A percentile compares a stretch with the other conserved stretches of the same genome.
Conservation (phyloP, 2,329 filamentous ascomycete genomes). For the Pseudogymnoascus sp. region DNA sequence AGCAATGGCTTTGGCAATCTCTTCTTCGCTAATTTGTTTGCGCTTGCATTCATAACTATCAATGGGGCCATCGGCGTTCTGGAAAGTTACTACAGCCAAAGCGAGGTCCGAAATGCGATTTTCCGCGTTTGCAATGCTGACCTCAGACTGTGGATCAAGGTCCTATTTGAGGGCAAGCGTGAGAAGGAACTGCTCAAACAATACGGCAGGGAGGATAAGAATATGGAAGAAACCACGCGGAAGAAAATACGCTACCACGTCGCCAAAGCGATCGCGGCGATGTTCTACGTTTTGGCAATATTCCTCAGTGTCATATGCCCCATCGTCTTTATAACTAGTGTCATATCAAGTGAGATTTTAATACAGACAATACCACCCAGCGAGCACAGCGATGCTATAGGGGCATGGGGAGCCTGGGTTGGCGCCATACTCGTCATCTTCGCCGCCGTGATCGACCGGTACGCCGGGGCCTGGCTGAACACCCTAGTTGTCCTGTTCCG, state of each 20-base stretch:
- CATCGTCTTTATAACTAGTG: slow-evolving; percentile 7
- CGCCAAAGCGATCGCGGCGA: slow-evolving; percentile 10
- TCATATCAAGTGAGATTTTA: slow-evolving; percentile 9
- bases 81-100: slow-evolving; percentile 9
- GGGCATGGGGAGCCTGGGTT: slow-evolving; percentile 14
- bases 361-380: slow-evolving; percentile 8
- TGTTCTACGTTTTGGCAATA: slow-evolving; percentile 10
- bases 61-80: slow-evolving; percentile 11
- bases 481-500: not conserved
- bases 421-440: slow-evolving; percentile 11
- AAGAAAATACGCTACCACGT: slow-evolving; percentile 11
- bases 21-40: slow-evolving; percentile 1
- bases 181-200: not conserved
- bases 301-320: slow-evolving; percentile 9
- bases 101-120: slow-evolving; percentile 12
- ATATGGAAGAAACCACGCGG: not conserved
- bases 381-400: slow-evolving; percentile 13
- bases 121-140: slow-evolving; percentile 11
- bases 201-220: not conserved
- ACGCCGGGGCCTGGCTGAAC: slow-evolving; percentile 8
- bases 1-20: not conserved
- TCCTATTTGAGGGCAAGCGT: slow-evolving; percentile 12
- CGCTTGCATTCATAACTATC: slow-evolving; percentile 8
- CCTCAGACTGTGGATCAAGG: slow-evolving; percentile 7
- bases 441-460: slow-evolving; percentile 11